A percentile compares a stretch with the other conserved stretches of the same genome.
These are phyloP conservation scores for Mentha longifolia DNA, from an alignment of 257 asterid species.

Conservation along the genomic window DNA sequence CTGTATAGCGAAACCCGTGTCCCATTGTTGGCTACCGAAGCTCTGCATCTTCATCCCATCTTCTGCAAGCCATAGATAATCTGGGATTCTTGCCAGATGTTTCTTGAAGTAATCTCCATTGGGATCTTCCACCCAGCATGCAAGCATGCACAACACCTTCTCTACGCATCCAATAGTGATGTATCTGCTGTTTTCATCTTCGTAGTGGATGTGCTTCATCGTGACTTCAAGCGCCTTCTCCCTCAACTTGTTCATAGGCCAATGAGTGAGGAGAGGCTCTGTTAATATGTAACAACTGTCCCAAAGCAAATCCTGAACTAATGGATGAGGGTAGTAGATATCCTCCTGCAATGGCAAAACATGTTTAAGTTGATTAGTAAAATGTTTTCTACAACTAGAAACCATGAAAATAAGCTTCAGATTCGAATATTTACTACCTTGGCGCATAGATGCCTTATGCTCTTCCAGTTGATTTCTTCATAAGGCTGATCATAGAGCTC, in stretches of 20 bases:
- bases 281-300: constrained; percentile 58
- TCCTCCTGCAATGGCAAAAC: constrained; percentile 57
- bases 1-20: constrained; percentile 79
- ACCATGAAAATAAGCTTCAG: background rate
- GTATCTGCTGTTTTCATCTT: constrained; percentile 74
- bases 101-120: constrained; percentile 76
- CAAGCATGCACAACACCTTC: constrained; percentile 73
- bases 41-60: constrained; percentile 95
- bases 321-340: constrained; percentile 73
- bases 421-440: constrained; percentile 41
- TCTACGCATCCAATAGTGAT: constrained; percentile 78
- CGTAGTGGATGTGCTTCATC: constrained; percentile 74
- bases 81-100: constrained; percentile 76
- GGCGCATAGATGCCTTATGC: constrained; percentile 62
- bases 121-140: constrained; percentile 85
- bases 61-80: constrained; percentile 78
- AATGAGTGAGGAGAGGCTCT: constrained; percentile 72
- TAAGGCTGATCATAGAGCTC: constrained; percentile 71
- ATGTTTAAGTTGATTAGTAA: constrained; percentile 1
- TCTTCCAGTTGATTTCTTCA: constrained; percentile 58
- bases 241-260: constrained; percentile 73
- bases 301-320: constrained; percentile 72
- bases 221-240: constrained; percentile 67
- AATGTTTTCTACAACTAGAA: background rate
- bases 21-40: constrained; percentile 93